Evolutionary conservation across 345 rosid species (phyloP).

Genomic region (Abelmoschus esculentus): DNA sequence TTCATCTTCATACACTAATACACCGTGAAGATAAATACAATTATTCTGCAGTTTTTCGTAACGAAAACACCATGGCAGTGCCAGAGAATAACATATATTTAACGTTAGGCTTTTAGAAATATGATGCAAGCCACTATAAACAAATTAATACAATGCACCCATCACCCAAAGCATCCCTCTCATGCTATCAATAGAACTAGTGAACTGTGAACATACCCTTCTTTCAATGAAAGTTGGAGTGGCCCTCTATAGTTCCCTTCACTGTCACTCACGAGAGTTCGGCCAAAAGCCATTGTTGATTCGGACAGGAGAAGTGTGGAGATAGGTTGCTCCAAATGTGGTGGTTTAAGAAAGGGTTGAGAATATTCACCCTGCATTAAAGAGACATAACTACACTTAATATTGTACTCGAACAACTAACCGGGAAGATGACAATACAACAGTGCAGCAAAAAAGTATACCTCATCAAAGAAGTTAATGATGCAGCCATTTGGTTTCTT

Average conservation of each 20-base stretch:
- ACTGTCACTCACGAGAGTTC: conserved; percentile 52
- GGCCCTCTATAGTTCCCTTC: conserved; percentile 86
- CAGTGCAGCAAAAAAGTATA: conserved; percentile 23
- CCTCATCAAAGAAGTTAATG: conserved; percentile 91
- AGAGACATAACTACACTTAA: background rate
- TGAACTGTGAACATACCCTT: conserved; percentile 48
- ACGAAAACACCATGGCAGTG: background rate
- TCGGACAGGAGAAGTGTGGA: conserved; percentile 79
- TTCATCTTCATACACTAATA: background rate
- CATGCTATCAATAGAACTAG: background rate
- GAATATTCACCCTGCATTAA: conserved; percentile 72
- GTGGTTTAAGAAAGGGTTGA: conserved; percentile 91
- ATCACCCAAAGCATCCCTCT: background rate
- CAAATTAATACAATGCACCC: background rate
- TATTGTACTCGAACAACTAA: background rate
- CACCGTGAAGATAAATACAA: background rate
- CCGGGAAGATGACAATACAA: background rate
- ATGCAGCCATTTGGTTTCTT: conserved; percentile 91
- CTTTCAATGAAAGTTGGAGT: conserved; percentile 59
- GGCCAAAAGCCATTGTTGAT: conserved; percentile 86
- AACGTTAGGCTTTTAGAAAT: background rate
- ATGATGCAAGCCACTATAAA: conserved; percentile 2
- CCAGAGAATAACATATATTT: background rate
- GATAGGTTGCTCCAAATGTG: conserved; percentile 92
- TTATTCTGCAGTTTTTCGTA: background rate